These are phyloP conservation scores for Apiospora arundinis DNA, from an alignment of 2,329 filamentous ascomycete genomes.

Conservation along the genomic window DNA sequence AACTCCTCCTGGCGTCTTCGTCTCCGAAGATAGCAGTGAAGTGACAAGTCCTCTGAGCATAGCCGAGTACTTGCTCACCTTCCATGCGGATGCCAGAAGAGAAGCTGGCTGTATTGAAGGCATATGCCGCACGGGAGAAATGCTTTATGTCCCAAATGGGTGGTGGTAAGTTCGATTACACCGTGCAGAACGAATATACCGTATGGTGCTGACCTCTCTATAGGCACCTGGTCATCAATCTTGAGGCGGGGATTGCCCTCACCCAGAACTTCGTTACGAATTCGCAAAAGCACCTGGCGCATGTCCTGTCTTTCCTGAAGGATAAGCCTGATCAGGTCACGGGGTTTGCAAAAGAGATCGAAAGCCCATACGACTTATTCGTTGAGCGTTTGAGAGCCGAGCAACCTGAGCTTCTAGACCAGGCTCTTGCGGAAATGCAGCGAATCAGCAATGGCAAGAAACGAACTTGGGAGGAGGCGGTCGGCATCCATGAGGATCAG, in stretches of 20 bases:
- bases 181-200: not conserved
- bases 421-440: conserved; percentile 69
- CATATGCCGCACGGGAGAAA: conserved; percentile 82
- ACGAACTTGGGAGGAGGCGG: conserved; percentile 85
- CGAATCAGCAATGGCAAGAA: conserved; percentile 70
- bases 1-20: conserved; percentile 85
- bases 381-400: conserved; percentile 67
- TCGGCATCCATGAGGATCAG: conserved; percentile 58
- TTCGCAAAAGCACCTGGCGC: conserved; percentile 65
- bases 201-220: not conserved
- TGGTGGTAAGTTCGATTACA: conserved; percentile 67
- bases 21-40: conserved; percentile 88
- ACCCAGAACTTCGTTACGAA: conserved; percentile 94
- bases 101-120: conserved; percentile 83
- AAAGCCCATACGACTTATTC: conserved; percentile 78
- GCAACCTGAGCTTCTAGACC: conserved; percentile 71
- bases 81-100: conserved; percentile 81
- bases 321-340: conserved; percentile 87
- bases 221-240: conserved; percentile 86
- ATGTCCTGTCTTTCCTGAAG: conserved; percentile 80
- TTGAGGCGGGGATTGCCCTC: conserved; percentile 83
- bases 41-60: conserved; percentile 94
- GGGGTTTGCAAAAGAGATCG: conserved; percentile 77
- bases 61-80: conserved; percentile 92
- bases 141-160: conserved; percentile 89